Percentiles rank a stretch among this genome's conserved stretches.
These are phyloP conservation scores for Astrothelium subdiscretum DNA, from an alignment of 495 filamentous ascomycete species.

Conservation along the genomic window DNA sequence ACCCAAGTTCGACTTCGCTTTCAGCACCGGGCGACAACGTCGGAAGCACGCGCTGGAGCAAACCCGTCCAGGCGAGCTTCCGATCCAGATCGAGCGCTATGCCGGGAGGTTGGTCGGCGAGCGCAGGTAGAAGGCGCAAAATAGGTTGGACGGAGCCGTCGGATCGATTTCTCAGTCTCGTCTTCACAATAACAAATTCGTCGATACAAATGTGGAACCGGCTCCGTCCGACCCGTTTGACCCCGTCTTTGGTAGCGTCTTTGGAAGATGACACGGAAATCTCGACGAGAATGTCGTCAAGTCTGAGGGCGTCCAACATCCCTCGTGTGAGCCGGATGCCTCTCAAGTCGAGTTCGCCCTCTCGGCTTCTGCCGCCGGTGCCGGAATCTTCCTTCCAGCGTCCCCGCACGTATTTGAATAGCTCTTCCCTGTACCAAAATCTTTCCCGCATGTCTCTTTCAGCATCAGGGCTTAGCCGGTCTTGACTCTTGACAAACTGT, in stretches of 20 bases:
- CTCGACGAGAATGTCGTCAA: constrained; percentile 67
- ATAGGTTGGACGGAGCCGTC: constrained; percentile 54
- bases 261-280: constrained; percentile 37
- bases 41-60: constrained; percentile 62
- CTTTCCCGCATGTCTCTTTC: constrained; percentile 70
- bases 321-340: constrained; percentile 56
- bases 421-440: constrained; percentile 85
- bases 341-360: constrained; percentile 64
- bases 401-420: constrained; percentile 59
- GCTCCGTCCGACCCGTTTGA: constrained; percentile 35
- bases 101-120: constrained; percentile 60
- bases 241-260: constrained; percentile 4
- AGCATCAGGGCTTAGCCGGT: constrained; percentile 62
- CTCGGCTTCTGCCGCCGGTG: constrained; percentile 26
- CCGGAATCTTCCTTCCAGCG: constrained; percentile 56
- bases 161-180: constrained; percentile 62
- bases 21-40: constrained; percentile 44
- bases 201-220: constrained; percentile 53
- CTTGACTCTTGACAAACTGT: constrained; percentile 79
- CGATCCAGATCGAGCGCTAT: constrained; percentile 74
- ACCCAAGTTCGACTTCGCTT: constrained; percentile 46
- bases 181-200: constrained; percentile 55
- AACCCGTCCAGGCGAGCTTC: constrained; percentile 73
- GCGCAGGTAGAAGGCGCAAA: constrained; percentile 63
- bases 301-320: constrained; percentile 73